Base-by-base conservation (phyloP, 2,329 filamentous ascomycete genomes). In the Alternaria alternata region DNA sequence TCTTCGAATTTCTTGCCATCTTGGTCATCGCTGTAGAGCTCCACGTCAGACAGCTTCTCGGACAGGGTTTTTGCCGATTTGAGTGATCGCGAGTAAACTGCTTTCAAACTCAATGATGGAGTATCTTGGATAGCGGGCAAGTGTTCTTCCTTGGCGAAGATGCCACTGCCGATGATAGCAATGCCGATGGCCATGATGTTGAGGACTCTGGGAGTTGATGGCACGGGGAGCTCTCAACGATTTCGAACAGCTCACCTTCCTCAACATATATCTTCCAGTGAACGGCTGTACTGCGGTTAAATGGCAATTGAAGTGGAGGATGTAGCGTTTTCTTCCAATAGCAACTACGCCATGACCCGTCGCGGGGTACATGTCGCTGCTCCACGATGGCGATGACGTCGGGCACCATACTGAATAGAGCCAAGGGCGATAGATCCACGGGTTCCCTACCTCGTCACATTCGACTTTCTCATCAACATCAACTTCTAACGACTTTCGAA, bases 1-100 rank as follows among this genome's bases (percentile, higher is more conserved):
- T 84, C 85, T 5, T 82, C 79, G 42, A 85, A 83, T 0, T 76
- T 77, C 63, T 81, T 82, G 55, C 80, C 83, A 4, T 77, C 67
- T 5, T 79, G 81, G 70, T 86, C 85, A 61, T 86, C 84, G 61
- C 84, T 86, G 80, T 90, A 91, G 55, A 88, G 73, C 26, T 86
- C 85, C 14, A 87, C 75, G 16, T 72, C 70, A 0, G 57, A 72
- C 20, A 81, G 75, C 20, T 82, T 79, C 2, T 77, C 73, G 3
- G 69, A 65, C 1, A 76, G 64, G 1, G 63, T 38, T 39, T 84
- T 71, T n/a, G 87, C 88, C 0, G 88, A 88, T 18, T 81, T 77
- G 51, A 86, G 81, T 11, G 86, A 87, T 53, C 89, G 86, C 4
- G 88, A 90, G 78, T 89, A 92, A 65, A 90, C 81, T 22, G 88